phyloP scores from a whole-genome alignment of 1,284 basidiomycete species.

The Ganoderma meredithae region DNA sequence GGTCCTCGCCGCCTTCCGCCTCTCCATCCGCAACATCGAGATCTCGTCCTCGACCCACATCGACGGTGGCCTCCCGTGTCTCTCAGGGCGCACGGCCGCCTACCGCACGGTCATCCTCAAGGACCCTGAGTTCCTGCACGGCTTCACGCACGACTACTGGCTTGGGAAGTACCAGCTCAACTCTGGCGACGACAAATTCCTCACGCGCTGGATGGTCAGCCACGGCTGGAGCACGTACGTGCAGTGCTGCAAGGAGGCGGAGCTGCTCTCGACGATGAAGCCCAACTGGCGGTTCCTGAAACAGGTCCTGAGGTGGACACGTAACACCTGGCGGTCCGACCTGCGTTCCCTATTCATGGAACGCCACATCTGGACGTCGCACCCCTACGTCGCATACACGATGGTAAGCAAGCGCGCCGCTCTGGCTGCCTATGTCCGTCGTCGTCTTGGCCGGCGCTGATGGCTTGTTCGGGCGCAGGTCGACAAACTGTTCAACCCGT shows the following conservation, averaged over 20 bases:
- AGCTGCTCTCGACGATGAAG: constrained; percentile 93
- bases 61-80: constrained; percentile 90
- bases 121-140: constrained; percentile 90
- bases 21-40: constrained; percentile 93
- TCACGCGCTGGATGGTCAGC: constrained; percentile 96
- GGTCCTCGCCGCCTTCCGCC: constrained; percentile 89
- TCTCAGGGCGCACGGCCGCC: constrained; percentile 91
- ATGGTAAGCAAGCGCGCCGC: constrained; percentile 65
- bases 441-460: constrained; percentile 13
- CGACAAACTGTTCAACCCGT: constrained; percentile 91
- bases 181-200: constrained; percentile 92
- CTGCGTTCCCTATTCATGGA: constrained; percentile 89
- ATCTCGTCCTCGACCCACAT: constrained; percentile 90
- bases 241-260: constrained; percentile 90
- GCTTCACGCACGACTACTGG: constrained; percentile 95
- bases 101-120: constrained; percentile 94
- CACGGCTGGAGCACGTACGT: constrained; percentile 95
- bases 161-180: constrained; percentile 92
- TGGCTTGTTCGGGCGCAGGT: constrained; percentile 51
- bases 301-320: constrained; percentile 91
- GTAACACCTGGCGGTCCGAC: constrained; percentile 94
- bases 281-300: constrained; percentile 95
- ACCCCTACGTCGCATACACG: constrained; percentile 91
- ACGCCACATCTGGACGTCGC: constrained; percentile 84
- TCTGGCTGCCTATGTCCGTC: not conserved